phyloP scores from a whole-genome alignment of 768 basidiomycete species.

The Auricularia sp. region DNA sequence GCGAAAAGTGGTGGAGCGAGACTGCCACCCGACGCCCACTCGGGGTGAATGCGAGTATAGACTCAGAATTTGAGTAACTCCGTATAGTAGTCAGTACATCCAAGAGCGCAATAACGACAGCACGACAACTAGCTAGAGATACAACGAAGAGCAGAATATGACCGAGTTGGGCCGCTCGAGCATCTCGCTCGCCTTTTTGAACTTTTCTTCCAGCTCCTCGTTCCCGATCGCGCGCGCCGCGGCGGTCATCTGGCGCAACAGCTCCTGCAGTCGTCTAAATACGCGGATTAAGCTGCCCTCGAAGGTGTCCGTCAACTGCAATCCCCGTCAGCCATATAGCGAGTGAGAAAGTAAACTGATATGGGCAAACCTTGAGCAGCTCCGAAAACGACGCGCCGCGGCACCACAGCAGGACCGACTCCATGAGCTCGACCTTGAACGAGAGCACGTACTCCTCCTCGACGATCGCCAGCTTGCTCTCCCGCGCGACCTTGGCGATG shows the following conservation, averaged over 20 bases:
- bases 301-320: conserved; percentile 87
- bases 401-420: conserved; percentile 95
- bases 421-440: conserved; percentile 99
- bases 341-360: neutral
- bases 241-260: conserved; percentile 90
- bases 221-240: conserved; percentile 97
- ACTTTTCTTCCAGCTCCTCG: conserved; percentile 84
- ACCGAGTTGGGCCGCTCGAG: conserved; percentile 90
- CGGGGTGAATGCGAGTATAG: no score
- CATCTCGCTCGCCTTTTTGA: conserved; percentile 85
- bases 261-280: conserved; percentile 87
- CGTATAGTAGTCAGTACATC: neutral
- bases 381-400: conserved; percentile 94
- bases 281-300: conserved; percentile 95
- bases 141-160: conserved; percentile 81
- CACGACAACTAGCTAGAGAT: conserved; percentile 40
- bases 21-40: no score
- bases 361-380: conserved; percentile 85
- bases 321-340: neutral
- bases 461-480: conserved; percentile 78
- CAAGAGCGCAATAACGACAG: neutral
- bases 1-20: no score
- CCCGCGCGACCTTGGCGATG: conserved; percentile 94
- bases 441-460: conserved; percentile 93
- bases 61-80: no score